Evolutionary conservation across 148 eudicot species (phyloP), one percentile per base, ranked within the genome.

Genomic region (Persicaria tinctoria): DNA sequence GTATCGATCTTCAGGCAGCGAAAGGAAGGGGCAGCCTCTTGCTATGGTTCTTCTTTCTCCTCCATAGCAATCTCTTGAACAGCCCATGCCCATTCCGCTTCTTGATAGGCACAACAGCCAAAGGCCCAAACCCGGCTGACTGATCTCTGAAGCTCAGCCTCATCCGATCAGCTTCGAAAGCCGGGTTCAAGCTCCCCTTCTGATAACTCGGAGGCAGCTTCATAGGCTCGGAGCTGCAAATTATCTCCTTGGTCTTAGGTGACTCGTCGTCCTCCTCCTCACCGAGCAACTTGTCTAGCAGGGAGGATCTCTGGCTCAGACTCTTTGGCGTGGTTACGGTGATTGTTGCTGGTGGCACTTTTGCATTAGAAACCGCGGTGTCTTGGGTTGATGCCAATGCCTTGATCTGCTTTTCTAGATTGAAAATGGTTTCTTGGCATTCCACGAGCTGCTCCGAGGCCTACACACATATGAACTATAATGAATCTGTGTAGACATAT

Each of bases 401-500:
- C 80, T 86, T 82, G 32, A 93, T 62, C 78, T 93, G 98, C 88
- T 86, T 88, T 68, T 95, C 97, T 38, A 93, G 77, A 75, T 91
- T 81, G 48, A 83, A 79, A 68, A 93, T 87, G 73, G 90, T 90
- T 81, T 94, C 96, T 83, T 91, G 96, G 82, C 98, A 92, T 80
- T 95, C 91, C 38, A 93, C 98, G 75, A 91, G 77, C 87, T 87
- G 91, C 60, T 94, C 90, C 56, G 98, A 90, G 64, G 97, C 96
- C 98, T 94, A 41, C 72, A 85, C 68, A n/a, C 64, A 41, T 23
- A 59, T 13, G 2, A n/a, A n/a, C n/a, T n/a, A n/a, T 32, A 32
- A 32, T 32, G 41, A 32, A 32, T 32, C 3, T 32, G 0, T 32
- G 41, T 32, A 32, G 41, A 32, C 41, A 32, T 32, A 50, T 32